Conservation (phyloP, 805 yeast species). For the Pichia rugopelliculosa region DNA sequence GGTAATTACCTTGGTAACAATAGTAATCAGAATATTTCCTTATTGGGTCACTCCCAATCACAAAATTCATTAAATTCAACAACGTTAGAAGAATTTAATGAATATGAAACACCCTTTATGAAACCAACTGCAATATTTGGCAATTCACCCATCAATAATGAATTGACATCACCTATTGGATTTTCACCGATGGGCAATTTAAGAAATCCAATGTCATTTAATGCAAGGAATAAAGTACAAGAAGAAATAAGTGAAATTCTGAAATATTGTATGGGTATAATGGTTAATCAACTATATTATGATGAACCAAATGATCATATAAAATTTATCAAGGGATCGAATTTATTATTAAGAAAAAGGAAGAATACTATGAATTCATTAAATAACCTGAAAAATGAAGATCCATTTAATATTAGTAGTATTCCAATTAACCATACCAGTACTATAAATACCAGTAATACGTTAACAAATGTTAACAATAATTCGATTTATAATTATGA, state of each 20-base stretch:
- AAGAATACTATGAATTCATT: constrained; percentile 6
- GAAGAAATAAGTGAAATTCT: constrained; percentile 41
- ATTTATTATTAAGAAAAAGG: constrained; percentile 26
- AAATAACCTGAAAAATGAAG: not conserved
- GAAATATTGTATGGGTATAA: constrained; percentile 32
- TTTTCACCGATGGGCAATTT: constrained; percentile 14
- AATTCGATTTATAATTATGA: constrained; percentile 3
- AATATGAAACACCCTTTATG: constrained; percentile 9
- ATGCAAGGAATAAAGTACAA: constrained; percentile 30
- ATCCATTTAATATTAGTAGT: not conserved
- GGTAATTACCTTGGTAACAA: not conserved
- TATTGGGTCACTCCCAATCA: constrained; percentile 5
- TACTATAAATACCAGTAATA: not conserved
- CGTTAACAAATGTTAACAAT: not conserved
- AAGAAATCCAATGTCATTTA: constrained; percentile 2
- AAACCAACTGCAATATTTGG: constrained; percentile 5
- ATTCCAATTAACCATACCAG: not conserved
- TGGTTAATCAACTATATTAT: constrained; percentile 20
- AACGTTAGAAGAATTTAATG: not conserved
- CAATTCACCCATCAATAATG: constrained; percentile 4
- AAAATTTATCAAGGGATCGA: constrained; percentile 21
- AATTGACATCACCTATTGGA: constrained; percentile 7
- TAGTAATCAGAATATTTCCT: not conserved
- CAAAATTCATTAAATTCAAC: constrained; percentile 5
- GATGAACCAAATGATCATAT: constrained; percentile 25